Percentiles rank a stretch among this genome's conserved stretches.
Evolutionary conservation across 2,329 filamentous ascomycete genomes (phyloP).

Genomic region (Trichoderma guizhouense): DNA sequence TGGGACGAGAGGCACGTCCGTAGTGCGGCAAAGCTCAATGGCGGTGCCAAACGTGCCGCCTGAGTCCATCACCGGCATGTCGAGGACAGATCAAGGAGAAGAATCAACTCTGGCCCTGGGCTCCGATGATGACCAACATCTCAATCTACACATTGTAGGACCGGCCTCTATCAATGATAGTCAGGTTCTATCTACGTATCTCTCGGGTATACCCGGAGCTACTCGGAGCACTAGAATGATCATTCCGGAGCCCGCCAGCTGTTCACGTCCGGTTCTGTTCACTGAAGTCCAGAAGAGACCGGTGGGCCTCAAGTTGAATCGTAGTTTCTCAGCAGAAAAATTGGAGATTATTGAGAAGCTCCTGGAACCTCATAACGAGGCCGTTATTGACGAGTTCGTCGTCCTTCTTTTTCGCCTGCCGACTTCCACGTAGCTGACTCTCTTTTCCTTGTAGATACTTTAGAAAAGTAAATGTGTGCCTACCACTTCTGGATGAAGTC

Average conservation of each 20-base stretch:
- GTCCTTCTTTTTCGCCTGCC: not conserved
- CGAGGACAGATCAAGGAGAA: slow-evolving; percentile 10
- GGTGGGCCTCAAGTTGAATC: slow-evolving; percentile 38
- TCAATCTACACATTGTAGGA: slow-evolving; percentile 54
- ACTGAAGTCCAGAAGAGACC: slow-evolving; percentile 46
- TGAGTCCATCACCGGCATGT: not conserved
- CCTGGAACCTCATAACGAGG: slow-evolving; percentile 50
- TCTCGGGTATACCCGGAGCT: slow-evolving; percentile 36
- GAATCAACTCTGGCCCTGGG: slow-evolving; percentile 30
- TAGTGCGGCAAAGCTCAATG: not conserved
- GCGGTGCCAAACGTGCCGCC: not conserved
- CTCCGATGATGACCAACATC: slow-evolving; percentile 37
- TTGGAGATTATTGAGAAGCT: slow-evolving; percentile 57
- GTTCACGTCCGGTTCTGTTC: slow-evolving; percentile 42
- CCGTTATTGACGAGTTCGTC: slow-evolving; percentile 45
- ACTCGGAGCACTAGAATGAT: slow-evolving; percentile 30
- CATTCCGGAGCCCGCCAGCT: slow-evolving; percentile 30
- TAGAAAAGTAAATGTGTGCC: slow-evolving; percentile 54
- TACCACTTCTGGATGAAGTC: slow-evolving; percentile 57
- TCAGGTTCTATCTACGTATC: slow-evolving; percentile 58
- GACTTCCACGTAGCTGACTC: slow-evolving; percentile 26
- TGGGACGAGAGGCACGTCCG: not conserved
- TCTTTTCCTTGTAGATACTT: slow-evolving; percentile 45
- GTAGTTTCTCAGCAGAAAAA: slow-evolving; percentile 42
- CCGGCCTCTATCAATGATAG: slow-evolving; percentile 58